A percentile compares a stretch with the other conserved stretches of the same genome.
Conservation (phyloP, 805 yeast genomes). For the Martiniozyma abietophila region DNA sequence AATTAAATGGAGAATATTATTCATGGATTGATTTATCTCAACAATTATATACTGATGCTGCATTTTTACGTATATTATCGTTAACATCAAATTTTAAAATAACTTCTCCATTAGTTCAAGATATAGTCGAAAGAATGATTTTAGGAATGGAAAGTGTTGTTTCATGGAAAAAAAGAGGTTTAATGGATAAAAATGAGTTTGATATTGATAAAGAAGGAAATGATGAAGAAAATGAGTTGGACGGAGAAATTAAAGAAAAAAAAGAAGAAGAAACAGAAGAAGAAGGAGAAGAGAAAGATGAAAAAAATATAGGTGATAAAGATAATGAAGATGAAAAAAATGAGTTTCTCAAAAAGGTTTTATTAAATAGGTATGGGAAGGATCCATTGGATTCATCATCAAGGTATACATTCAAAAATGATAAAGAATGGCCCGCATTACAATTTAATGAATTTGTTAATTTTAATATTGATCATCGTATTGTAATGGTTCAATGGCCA, state of each 20-base stretch:
- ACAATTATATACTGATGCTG: conserved; percentile 31
- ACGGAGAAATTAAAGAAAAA: too few species aligned
- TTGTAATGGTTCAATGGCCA: conserved; percentile 32
- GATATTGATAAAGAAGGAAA: background rate
- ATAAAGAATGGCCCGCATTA: conserved; percentile 11
- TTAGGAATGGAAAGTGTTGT: conserved; percentile 21
- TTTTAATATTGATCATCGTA: conserved; percentile 27
- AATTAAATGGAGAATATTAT: conserved; percentile 23
- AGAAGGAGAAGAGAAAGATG: background rate
- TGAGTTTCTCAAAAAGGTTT: background rate
- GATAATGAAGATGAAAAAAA: conserved; percentile 3
- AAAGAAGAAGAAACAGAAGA: conserved; percentile 6
- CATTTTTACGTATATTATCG: conserved; percentile 29
- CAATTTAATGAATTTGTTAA: conserved; percentile 22
- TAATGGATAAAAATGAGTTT: background rate
- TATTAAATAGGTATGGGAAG: conserved; percentile 1
- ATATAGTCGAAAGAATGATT: conserved; percentile 25
- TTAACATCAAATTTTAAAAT: conserved; percentile 21
- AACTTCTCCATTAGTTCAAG: conserved; percentile 20
- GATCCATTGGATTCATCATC: conserved; percentile 3
- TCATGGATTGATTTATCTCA: conserved; percentile 30
- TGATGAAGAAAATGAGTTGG: too few species aligned
- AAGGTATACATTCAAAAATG: too few species aligned
- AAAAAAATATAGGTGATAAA: conserved; percentile 1
- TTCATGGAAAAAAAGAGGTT: conserved; percentile 9